These are phyloP conservation scores for Tilletia indica DNA, from an alignment of 1,284 basidiomycete genomes.

Conservation along the genomic window DNA sequence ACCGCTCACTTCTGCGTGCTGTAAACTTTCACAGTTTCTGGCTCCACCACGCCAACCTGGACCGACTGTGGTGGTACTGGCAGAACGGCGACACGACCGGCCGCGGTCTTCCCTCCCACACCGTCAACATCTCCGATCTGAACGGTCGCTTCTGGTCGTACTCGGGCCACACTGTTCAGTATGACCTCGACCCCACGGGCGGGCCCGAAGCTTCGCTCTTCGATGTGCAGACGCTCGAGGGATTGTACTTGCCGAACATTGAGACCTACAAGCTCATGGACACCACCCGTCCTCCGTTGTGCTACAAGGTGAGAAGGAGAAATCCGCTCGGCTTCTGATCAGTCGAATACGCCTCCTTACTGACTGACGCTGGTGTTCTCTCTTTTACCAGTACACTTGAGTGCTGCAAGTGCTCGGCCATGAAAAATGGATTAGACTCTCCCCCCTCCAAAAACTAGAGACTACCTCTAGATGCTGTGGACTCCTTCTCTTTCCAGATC, in stretches of 20 bases:
- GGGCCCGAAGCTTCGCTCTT: background rate
- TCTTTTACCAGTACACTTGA: too few species aligned
- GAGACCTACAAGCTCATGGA: slow-evolving; percentile 9
- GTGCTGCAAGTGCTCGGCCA: background rate
- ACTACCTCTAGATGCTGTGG: background rate
- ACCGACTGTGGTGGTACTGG: slow-evolving; percentile 26
- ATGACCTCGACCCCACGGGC: background rate
- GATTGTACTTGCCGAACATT: background rate
- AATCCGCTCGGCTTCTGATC: background rate
- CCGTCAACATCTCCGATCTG: slow-evolving; percentile 18
- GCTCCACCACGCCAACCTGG: slow-evolving; percentile 25
- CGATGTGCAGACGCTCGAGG: background rate
- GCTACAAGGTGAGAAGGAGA: background rate
- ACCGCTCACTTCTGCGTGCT: too few species aligned
- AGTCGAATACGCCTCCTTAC: too few species aligned
- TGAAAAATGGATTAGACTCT: background rate
- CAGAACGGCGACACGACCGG: slow-evolving; percentile 16
- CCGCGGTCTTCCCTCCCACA: background rate
- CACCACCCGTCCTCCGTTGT: background rate
- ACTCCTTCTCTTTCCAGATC: background rate
- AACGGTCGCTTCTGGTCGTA: slow-evolving; percentile 7
- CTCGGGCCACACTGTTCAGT: slow-evolving; percentile 5
- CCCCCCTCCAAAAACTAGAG: too few species aligned
- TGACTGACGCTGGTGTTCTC: too few species aligned
- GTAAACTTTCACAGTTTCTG: slow-evolving; percentile 19